phyloP scores from a whole-genome alignment of 225 moss, liverwort and hornwort genomes.

The Pseudisothecium myosuroides region DNA sequence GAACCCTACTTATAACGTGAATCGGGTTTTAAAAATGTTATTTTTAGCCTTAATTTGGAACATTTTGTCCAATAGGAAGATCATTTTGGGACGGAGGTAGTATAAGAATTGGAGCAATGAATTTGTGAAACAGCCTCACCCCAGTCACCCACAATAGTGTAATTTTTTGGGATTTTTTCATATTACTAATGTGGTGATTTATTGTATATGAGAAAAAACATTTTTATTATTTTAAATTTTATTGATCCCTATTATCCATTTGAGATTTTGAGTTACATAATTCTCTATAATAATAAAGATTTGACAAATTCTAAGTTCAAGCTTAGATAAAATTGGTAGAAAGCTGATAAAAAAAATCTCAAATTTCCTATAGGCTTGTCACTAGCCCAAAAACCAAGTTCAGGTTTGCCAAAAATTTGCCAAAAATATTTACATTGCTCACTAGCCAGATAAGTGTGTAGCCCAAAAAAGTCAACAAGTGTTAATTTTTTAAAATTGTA shows the following conservation, averaged over 20 bases:
- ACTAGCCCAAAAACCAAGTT: rapidly evolving
- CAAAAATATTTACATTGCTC: background rate
- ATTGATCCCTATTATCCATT: background rate
- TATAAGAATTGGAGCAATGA: background rate
- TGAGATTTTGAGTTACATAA: background rate
- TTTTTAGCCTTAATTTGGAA: no score
- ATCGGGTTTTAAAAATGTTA: no score
- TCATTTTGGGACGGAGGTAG: no score
- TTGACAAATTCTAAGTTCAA: background rate
- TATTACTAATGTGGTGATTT: rapidly evolving
- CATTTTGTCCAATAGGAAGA: no score
- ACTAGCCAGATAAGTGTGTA: no score
- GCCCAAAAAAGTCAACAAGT: no score
- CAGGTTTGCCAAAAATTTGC: rapidly evolving
- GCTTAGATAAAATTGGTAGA: rapidly evolving
- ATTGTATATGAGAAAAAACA: rapidly evolving
- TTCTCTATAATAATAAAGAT: background rate
- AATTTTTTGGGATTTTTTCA: background rate
- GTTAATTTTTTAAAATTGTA: no score
- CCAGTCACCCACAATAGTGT: rapidly evolving
- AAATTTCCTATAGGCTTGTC: background rate
- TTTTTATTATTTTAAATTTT: background rate
- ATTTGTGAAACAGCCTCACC: background rate
- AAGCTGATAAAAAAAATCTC: background rate
- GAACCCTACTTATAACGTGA: no score